Evolutionary conservation across 2,329 filamentous ascomycete species (phyloP).

Genomic region (Penicillium sp.): DNA sequence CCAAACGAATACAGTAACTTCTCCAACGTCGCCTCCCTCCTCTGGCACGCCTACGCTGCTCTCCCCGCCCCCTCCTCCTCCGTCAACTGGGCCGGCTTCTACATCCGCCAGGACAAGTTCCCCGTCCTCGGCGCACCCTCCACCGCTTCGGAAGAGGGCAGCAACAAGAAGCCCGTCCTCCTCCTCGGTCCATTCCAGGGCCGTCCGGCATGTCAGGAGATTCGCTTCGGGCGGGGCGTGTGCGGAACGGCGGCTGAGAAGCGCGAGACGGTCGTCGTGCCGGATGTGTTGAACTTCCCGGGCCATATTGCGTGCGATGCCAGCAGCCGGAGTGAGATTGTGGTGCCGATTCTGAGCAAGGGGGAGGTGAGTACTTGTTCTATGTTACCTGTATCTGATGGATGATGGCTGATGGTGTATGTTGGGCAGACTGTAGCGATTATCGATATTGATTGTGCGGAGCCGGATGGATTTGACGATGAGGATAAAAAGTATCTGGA

Average conservation of each 20-base stretch:
- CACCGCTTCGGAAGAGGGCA: too few relatives aligned
- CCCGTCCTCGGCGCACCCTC: conserved; percentile 23
- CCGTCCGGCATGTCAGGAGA: conserved; percentile 43
- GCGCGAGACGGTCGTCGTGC: conserved; percentile 35
- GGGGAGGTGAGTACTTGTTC: conserved; percentile 30
- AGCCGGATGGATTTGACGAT: conserved; percentile 38
- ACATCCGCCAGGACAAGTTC: conserved; percentile 39
- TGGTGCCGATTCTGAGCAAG: conserved; percentile 38
- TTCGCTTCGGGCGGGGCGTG: conserved; percentile 40
- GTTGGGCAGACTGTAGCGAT: conserved; percentile 44
- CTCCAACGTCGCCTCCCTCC: conserved; percentile 42
- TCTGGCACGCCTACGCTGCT: conserved; percentile 42
- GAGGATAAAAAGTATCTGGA: conserved; percentile 38
- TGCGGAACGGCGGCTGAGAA: conserved; percentile 39
- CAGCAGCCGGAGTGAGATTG: conserved; percentile 43
- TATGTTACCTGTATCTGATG: too few relatives aligned
- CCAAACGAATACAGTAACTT: too few relatives aligned
- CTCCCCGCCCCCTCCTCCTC: conserved; percentile 37
- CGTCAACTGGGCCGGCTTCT: conserved; percentile 45
- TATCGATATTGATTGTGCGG: conserved; percentile 42
- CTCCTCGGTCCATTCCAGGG: conserved; percentile 44
- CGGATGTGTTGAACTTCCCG: conserved; percentile 38
- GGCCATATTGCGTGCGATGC: conserved; percentile 46
- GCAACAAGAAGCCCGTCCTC: too few relatives aligned
- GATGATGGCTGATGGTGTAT: background rate